Conservation (phyloP, 1,139 yeast species). For the Petasospora fabianii region DNA sequence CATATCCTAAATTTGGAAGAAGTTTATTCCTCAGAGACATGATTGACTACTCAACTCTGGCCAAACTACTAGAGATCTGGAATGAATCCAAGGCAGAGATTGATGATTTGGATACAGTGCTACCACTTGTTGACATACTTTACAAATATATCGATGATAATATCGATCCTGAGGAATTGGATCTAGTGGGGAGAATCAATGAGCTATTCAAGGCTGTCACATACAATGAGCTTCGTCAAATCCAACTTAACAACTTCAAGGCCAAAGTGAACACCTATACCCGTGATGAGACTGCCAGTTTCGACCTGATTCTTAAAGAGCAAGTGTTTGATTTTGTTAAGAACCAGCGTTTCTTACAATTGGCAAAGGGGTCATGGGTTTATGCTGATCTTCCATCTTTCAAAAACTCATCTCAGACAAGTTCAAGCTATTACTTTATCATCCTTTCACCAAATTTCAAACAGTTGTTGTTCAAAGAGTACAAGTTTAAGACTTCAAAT, state of each 20-base stretch:
- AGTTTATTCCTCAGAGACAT: constrained; percentile 53
- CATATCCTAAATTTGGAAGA: constrained; percentile 33
- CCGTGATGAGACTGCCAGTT: constrained; percentile 31
- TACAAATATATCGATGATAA: constrained; percentile 31
- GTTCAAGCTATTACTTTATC: constrained; percentile 47
- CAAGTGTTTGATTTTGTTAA: constrained; percentile 76
- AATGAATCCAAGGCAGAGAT: constrained; percentile 56
- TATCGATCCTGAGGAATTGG: constrained; percentile 21
- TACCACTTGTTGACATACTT: constrained; percentile 37
- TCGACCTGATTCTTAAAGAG: constrained; percentile 47
- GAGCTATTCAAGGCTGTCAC: constrained; percentile 42
- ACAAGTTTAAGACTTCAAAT: constrained; percentile 40
- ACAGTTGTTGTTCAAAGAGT: constrained; percentile 59
- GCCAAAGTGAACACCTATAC: constrained; percentile 34
- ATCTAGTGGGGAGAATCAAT: constrained; percentile 41
- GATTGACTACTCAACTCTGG: constrained; percentile 53
- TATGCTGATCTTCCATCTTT: constrained; percentile 61
- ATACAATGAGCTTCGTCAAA: constrained; percentile 50
- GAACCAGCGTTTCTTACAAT: constrained; percentile 69
- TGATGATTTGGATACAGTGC: constrained; percentile 48
- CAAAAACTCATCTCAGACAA: constrained; percentile 27
- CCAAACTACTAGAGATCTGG: constrained; percentile 64
- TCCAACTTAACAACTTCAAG: constrained; percentile 49
- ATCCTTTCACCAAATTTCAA: constrained; percentile 71
- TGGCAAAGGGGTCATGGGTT: constrained; percentile 86